Evolutionary conservation across 192 early-diverging fungal genomes (phyloP).

Genomic region (Entomortierella chlamydospora): DNA sequence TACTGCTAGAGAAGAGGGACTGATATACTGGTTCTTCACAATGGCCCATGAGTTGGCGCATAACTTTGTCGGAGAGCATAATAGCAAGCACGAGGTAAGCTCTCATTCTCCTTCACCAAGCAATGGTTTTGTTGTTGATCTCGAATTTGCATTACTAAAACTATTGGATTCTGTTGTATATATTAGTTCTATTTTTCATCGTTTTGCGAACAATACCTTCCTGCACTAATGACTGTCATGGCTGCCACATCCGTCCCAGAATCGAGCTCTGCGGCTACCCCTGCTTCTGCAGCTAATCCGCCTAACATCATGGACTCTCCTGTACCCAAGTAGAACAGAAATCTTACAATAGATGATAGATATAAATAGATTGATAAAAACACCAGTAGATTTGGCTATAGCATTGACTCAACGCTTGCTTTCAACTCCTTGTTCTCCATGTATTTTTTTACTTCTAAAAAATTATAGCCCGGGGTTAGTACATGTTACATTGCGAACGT

Average conservation of each 20-base stretch:
- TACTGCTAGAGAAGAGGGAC: slow-evolving; percentile 44
- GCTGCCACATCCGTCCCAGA: slow-evolving; percentile 9
- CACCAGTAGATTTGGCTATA: no score
- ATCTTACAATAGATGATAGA: no score
- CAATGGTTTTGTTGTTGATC: background rate
- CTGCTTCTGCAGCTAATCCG: background rate
- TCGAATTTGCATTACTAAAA: no score
- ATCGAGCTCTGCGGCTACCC: background rate
- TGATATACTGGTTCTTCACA: slow-evolving; percentile 88
- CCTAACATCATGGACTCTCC: slow-evolving; percentile 47
- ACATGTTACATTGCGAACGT: no score
- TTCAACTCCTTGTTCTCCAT: no score
- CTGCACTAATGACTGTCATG: slow-evolving; percentile 57
- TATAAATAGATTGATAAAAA: no score
- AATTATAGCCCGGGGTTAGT: no score
- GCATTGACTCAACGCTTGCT: no score
- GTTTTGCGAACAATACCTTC: slow-evolving; percentile 78
- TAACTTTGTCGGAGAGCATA: slow-evolving; percentile 76
- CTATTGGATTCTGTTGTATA: no score
- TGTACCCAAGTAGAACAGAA: slow-evolving; percentile 44
- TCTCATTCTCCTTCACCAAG: background rate
- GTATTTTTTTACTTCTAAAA: no score
- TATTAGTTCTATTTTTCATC: slow-evolving; percentile 81
- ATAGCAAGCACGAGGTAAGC: slow-evolving; percentile 75
- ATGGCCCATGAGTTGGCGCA: slow-evolving; percentile 88